A percentile compares a stretch with the other conserved stretches of the same genome.
Conservation (phyloP, 805 yeast species). For the Candida hispaniensis region DNA sequence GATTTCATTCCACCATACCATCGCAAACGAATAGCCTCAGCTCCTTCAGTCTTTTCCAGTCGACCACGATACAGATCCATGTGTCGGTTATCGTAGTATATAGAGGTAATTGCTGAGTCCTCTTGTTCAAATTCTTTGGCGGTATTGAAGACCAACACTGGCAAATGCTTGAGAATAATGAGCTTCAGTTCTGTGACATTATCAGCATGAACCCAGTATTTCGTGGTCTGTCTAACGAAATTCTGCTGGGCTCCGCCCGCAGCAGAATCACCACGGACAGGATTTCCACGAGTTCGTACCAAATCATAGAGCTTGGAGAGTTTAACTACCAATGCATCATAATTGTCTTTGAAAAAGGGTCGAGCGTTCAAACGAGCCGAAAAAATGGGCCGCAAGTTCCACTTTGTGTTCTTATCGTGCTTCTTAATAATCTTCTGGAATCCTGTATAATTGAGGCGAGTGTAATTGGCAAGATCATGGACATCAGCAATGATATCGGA, state of each 20-base stretch:
- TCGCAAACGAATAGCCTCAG: conserved; percentile 94
- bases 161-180: conserved; percentile 85
- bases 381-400: conserved; percentile 80
- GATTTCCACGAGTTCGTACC: conserved; percentile 93
- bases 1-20: conserved; percentile 99
- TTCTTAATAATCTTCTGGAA: conserved; percentile 94
- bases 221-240: conserved; percentile 96
- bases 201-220: conserved; percentile 99
- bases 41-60: conserved; percentile 93
- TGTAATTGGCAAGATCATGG: conserved; percentile 89
- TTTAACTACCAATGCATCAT: conserved; percentile 79
- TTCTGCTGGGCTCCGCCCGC: conserved; percentile 99
- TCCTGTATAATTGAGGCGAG: conserved; percentile 90
- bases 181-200: conserved; percentile 93
- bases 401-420: conserved; percentile 82
- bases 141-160: conserved; percentile 92
- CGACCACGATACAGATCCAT: conserved; percentile 92
- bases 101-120: conserved; percentile 94
- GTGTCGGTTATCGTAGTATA: conserved; percentile 82
- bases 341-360: conserved; percentile 92
- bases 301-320: conserved; percentile 81
- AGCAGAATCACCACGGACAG: conserved; percentile 85
- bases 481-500: conserved; percentile 92
- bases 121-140: conserved; percentile 91
- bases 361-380: conserved; percentile 86